Evolutionary conservation across 1,139 yeast species (phyloP).

Genomic region (Taphrina flavorubra): DNA sequence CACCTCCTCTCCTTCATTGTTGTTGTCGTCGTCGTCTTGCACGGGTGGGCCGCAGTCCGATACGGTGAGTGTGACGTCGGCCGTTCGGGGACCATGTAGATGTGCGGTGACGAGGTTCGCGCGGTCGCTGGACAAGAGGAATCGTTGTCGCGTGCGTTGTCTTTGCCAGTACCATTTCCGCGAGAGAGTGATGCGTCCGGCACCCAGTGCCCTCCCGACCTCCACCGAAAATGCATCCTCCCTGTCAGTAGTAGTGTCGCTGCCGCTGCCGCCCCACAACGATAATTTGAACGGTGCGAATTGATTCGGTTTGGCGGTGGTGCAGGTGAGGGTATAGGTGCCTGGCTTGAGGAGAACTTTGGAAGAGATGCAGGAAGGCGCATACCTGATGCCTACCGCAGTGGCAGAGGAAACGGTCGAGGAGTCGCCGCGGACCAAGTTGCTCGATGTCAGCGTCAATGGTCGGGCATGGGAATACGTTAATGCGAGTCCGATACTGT

Average conservation of each 20-base stretch:
- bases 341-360: conserved; percentile 35
- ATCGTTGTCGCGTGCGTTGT: neutral
- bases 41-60: neutral
- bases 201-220: neutral
- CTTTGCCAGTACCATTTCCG: conserved; percentile 10
- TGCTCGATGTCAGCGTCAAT: conserved; percentile 37
- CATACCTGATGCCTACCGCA: neutral
- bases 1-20: neutral
- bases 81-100: conserved; percentile 1
- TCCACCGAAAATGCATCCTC: neutral
- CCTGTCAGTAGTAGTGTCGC: too few relatives aligned
- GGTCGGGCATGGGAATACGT: neutral
- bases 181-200: neutral
- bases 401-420: neutral
- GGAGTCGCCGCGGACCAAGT: conserved; percentile 20
- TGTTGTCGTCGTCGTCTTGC: neutral
- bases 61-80: neutral
- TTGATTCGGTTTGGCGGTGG: conserved; percentile 40
- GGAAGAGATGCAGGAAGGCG: neutral
- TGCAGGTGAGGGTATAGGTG: conserved; percentile 42
- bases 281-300: conserved; percentile 42
- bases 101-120: conserved; percentile 15
- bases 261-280: neutral
- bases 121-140: neutral
- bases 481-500: neutral